Percentiles rank a stretch among this genome's conserved stretches.
These are phyloP conservation scores for Rhynchospora tenuis DNA, from an alignment of 176 grass and related monocot species.

Conservation along the genomic window DNA sequence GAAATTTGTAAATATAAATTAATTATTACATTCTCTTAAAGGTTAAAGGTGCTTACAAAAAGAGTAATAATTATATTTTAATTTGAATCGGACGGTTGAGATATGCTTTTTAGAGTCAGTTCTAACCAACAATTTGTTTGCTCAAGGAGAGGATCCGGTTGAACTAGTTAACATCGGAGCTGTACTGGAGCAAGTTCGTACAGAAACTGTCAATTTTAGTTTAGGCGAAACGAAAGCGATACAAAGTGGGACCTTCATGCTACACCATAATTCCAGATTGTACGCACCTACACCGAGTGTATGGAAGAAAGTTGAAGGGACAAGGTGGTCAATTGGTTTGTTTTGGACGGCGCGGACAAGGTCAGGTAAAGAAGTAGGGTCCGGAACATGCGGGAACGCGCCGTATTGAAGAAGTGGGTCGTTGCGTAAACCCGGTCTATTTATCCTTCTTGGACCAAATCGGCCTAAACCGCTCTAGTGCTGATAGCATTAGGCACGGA, in stretches of 20 bases:
- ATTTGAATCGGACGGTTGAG: too few relatives aligned
- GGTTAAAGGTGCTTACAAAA: too few relatives aligned
- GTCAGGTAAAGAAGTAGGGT: not conserved
- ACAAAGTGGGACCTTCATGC: not conserved
- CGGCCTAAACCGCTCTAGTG: not conserved
- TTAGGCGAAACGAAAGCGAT: not conserved
- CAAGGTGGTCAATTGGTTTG: not conserved
- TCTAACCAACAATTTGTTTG: too few relatives aligned
- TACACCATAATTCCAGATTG: not conserved
- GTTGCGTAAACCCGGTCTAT: not conserved
- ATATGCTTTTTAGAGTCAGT: too few relatives aligned
- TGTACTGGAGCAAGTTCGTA: not conserved
- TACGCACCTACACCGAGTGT: not conserved
- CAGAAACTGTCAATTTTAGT: not conserved
- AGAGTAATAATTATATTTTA: too few relatives aligned
- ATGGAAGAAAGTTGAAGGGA: not conserved
- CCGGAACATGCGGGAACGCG: constrained; percentile 27
- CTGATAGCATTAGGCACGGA: not conserved
- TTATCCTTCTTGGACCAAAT: not conserved
- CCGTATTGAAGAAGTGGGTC: not conserved
- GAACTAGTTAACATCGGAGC: too few relatives aligned
- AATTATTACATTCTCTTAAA: too few relatives aligned
- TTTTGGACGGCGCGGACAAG: not conserved
- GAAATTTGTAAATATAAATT: too few relatives aligned
- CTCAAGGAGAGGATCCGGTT: not conserved